A percentile compares a stretch with the other conserved stretches of the same genome.
phyloP scores from a whole-genome alignment of 495 filamentous ascomycete species.

The Pyrenula aspistea region DNA sequence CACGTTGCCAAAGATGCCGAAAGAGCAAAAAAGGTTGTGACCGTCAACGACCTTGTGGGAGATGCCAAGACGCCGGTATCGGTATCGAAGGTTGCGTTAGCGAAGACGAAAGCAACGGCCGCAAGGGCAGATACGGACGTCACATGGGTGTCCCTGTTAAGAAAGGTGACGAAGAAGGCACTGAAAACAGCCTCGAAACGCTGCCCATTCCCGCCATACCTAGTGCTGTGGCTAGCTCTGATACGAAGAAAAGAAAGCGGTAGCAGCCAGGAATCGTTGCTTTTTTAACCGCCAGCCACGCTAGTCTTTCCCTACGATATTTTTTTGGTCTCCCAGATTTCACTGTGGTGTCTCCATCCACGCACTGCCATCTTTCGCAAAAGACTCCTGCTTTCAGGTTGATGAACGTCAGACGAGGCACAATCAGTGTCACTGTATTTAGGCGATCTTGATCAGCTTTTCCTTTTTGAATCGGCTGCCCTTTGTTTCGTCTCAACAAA shows the following conservation, averaged over 20 bases:
- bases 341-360: too few relatives aligned
- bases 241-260: conserved; percentile 65
- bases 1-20: conserved; percentile 92
- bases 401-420: too few relatives aligned
- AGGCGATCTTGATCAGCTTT: too few relatives aligned
- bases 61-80: conserved; percentile 93
- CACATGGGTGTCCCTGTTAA: conserved; percentile 94
- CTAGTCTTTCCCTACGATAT: too few relatives aligned
- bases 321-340: too few relatives aligned
- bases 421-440: too few relatives aligned
- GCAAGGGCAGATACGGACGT: conserved; percentile 90
- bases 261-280: too few relatives aligned
- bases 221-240: conserved; percentile 22
- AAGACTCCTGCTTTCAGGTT: too few relatives aligned
- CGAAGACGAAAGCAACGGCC: conserved; percentile 91
- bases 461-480: too few relatives aligned
- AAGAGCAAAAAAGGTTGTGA: conserved; percentile 99
- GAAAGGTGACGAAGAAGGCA: conserved; percentile 37
- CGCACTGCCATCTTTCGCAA: too few relatives aligned
- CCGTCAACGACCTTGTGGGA: conserved; percentile 82
- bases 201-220: conserved; percentile 18
- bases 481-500: too few relatives aligned
- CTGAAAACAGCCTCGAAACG: conserved; percentile 18
- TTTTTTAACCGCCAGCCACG: too few relatives aligned
- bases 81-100: conserved; percentile 85